A percentile compares a stretch with the other conserved stretches of the same genome.
Evolutionary conservation across 2,329 filamentous ascomycete genomes (phyloP).

Genomic region (Penicillium sp.): DNA sequence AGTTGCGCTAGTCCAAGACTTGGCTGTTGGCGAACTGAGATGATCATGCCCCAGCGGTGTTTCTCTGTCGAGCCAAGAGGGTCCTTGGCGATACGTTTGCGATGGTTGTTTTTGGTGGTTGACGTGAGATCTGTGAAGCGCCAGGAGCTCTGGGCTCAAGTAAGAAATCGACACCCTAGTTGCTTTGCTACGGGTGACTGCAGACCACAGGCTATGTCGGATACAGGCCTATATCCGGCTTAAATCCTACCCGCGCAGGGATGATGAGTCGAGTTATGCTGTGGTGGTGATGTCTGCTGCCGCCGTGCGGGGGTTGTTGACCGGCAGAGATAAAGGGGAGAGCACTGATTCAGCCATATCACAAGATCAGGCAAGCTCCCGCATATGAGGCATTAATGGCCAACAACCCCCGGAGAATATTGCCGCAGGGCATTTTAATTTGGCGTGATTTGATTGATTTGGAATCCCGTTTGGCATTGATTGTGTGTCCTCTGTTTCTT

Average conservation of each 20-base stretch:
- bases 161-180: not conserved
- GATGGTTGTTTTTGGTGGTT: not conserved
- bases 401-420: not conserved
- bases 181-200: not conserved
- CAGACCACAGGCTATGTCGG: not conserved
- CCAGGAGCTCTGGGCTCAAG: not conserved
- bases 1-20: not conserved
- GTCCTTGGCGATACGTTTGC: not conserved
- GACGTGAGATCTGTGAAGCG: not conserved
- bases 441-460: not conserved
- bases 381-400: not conserved
- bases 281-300: not conserved
- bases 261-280: not conserved
- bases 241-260: not conserved
- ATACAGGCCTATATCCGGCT: slow-evolving; percentile 5
- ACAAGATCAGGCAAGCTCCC: not conserved
- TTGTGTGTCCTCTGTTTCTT: not conserved
- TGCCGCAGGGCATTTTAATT: not conserved
- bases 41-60: not conserved
- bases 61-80: not conserved
- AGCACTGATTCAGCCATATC: not conserved
- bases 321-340: not conserved
- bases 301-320: slow-evolving; percentile 1
- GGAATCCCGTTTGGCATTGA: not conserved
- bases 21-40: not conserved